Evolutionary conservation across 352 stramenopile species (phyloP).

Genomic region (Pythium phragmitis): DNA sequence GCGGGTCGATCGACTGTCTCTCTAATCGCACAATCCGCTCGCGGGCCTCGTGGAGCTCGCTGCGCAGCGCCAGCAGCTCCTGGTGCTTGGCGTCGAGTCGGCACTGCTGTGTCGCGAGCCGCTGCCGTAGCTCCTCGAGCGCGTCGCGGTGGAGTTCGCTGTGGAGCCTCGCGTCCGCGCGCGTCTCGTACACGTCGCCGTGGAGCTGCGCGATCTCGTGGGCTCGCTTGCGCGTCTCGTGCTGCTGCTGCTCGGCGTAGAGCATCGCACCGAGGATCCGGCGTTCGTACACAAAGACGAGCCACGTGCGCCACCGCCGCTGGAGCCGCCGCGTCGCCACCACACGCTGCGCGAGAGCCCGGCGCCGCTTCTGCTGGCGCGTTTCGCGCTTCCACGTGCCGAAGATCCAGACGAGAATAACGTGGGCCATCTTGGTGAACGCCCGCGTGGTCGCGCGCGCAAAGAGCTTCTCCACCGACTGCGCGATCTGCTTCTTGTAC

Average conservation of each 20-base stretch:
- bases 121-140: conserved; percentile 34
- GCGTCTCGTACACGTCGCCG: conserved; percentile 54
- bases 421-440: conserved; percentile 52
- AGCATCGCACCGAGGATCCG: conserved; percentile 73
- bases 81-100: conserved; percentile 45
- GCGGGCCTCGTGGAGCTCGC: conserved; percentile 40
- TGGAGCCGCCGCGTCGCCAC: conserved; percentile 38
- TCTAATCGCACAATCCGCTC: conserved; percentile 38
- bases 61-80: conserved; percentile 51
- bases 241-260: conserved; percentile 62
- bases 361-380: conserved; percentile 32
- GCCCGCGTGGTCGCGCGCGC: conserved; percentile 53
- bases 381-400: conserved; percentile 49
- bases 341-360: conserved; percentile 15
- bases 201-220: conserved; percentile 56
- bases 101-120: conserved; percentile 34
- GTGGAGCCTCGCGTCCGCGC: conserved; percentile 34
- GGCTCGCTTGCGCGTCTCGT: conserved; percentile 35
- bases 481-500: conserved; percentile 69
- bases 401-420: conserved; percentile 69
- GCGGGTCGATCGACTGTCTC: conserved; percentile 47
- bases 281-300: conserved; percentile 54
- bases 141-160: conserved; percentile 43
- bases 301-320: conserved; percentile 48
- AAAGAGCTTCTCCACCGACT: conserved; percentile 64